Conservation (phyloP, 495 filamentous ascomycete genomes). For the Terfezia boudieri region DNA sequence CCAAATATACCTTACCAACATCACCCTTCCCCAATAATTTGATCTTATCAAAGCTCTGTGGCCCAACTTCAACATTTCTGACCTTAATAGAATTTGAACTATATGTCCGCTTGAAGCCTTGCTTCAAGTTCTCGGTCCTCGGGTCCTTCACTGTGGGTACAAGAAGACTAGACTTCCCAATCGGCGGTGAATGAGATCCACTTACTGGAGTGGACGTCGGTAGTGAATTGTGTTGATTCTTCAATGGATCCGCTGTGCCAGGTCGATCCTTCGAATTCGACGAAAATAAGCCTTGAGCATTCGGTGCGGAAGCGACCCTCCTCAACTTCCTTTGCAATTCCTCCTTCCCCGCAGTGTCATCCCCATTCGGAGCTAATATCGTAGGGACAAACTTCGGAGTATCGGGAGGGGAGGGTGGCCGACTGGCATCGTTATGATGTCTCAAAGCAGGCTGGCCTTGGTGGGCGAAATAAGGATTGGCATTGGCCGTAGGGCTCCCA, state of each 20-base stretch:
- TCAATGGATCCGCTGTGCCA: constrained; percentile 9
- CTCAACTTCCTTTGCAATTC: constrained; percentile 80
- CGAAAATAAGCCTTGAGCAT: constrained; percentile 80
- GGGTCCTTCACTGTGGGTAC: constrained; percentile 23
- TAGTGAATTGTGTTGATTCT: not conserved
- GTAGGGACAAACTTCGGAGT: constrained; percentile 34
- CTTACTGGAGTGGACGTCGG: not conserved
- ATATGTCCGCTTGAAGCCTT: constrained; percentile 76
- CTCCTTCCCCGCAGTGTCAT: constrained; percentile 65
- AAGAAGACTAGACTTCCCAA: no score
- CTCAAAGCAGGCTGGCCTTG: constrained; percentile 81
- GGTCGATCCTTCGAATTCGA: constrained; percentile 31
- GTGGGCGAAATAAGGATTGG: constrained; percentile 93
- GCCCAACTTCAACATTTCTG: constrained; percentile 86
- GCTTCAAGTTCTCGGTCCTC: constrained; percentile 13
- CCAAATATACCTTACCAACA: constrained; percentile 94
- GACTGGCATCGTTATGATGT: constrained; percentile 83
- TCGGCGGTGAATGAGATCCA: not conserved
- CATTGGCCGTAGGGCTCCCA: constrained; percentile 78
- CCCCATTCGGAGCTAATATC: constrained; percentile 28
- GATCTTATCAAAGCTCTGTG: constrained; percentile 95
- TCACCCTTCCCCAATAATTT: constrained; percentile 97
- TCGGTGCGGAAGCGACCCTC: constrained; percentile 85
- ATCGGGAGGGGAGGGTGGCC: constrained; percentile 91
- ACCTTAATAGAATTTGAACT: constrained; percentile 99